Conservation (phyloP, 2,329 filamentous ascomycete species). For the Diaporthe sp. region DNA sequence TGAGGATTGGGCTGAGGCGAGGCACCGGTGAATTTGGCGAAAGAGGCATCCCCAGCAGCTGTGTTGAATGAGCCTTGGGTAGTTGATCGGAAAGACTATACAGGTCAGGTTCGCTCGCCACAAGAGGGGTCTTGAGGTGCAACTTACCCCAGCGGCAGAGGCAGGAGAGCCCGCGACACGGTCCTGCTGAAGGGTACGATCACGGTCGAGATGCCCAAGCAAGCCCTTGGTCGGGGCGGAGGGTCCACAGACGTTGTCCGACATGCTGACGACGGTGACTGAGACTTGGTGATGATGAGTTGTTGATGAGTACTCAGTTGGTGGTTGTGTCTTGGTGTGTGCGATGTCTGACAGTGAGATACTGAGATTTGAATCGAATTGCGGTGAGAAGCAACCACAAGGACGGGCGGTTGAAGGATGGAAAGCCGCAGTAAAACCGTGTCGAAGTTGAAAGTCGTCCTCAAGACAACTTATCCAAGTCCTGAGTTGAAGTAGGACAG, state of each 20-base stretch:
- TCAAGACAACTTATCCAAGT: too few relatives aligned
- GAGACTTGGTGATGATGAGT: constrained; percentile 12
- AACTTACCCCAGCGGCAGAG: constrained; percentile 40
- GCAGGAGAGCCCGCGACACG: constrained; percentile 54
- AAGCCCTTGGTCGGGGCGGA: constrained; percentile 81
- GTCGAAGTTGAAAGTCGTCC: too few relatives aligned
- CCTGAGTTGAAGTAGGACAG: not conserved
- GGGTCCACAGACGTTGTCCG: constrained; percentile 71
- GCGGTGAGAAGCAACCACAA: not conserved
- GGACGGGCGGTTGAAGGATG: not conserved
- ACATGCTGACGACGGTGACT: constrained; percentile 45
- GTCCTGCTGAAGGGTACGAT: constrained; percentile 80
- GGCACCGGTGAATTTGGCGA: constrained; percentile 23
- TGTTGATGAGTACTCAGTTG: not conserved
- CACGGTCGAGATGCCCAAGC: constrained; percentile 74
- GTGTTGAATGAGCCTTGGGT: constrained; percentile 22
- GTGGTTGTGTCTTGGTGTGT: not conserved
- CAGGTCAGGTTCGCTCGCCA: not conserved
- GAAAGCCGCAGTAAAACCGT: not conserved
- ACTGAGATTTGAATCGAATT: not conserved
- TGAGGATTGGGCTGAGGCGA: constrained; percentile 2
- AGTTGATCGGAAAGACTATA: constrained; percentile 26
- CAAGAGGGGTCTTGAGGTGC: not conserved
- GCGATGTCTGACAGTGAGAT: not conserved
- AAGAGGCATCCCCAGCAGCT: constrained; percentile 26